Conservation (phyloP, 2,329 filamentous ascomycete genomes). For the Scedosporium aurantiacum region DNA sequence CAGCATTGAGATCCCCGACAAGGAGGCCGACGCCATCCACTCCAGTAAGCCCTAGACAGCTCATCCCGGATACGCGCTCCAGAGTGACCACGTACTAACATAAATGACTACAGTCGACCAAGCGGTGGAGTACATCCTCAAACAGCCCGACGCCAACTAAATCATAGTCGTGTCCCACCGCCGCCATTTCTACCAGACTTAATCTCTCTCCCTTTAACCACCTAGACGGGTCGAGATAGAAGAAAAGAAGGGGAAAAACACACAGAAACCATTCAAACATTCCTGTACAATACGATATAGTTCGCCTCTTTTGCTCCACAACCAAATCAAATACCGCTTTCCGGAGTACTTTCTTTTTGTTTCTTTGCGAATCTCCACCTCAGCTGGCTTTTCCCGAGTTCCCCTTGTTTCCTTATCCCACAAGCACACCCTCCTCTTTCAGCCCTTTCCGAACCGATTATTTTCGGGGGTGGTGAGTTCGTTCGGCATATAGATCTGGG, state of each 20-base stretch:
- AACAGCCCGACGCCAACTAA: slow-evolving; percentile 80
- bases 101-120: slow-evolving; percentile 58
- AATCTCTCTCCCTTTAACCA: neutral
- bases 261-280: neutral
- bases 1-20: slow-evolving; percentile 95
- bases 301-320: neutral
- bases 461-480: neutral
- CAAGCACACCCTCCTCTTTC: neutral
- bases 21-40: slow-evolving; percentile 89
- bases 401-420: neutral
- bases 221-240: neutral
- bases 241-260: neutral
- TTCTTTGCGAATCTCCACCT: neutral
- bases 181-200: neutral
- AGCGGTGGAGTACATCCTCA: slow-evolving; percentile 87
- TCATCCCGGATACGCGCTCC: neutral
- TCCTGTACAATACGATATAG: slow-evolving; percentile 11
- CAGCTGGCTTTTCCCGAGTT: neutral
- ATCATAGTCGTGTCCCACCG: slow-evolving; percentile 3
- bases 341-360: neutral
- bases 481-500: neutral
- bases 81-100: neutral
- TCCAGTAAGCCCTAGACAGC: slow-evolving; percentile 56
- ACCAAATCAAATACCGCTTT: neutral
- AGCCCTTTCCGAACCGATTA: neutral